Conservation (phyloP, 2,329 filamentous ascomycete species). For the Fusarium floridanum region DNA sequence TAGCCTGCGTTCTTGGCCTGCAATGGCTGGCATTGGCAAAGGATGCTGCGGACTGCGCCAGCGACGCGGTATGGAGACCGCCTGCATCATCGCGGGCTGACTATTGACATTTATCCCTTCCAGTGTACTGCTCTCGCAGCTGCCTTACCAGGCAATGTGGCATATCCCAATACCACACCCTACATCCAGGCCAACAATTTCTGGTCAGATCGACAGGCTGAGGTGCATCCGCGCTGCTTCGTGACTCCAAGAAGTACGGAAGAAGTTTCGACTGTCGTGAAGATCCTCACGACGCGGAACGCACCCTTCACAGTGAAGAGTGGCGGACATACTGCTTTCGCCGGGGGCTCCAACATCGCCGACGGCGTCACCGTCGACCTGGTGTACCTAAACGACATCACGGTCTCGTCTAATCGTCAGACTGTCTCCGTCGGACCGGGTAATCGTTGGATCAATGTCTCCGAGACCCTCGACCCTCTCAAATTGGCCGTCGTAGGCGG, state of each 20-base stretch:
- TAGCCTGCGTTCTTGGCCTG: neutral
- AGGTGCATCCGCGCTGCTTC: conserved; percentile 13
- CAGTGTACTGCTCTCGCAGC: neutral
- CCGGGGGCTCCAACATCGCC: conserved; percentile 57
- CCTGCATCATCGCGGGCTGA: neutral
- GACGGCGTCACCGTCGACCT: conserved; percentile 60
- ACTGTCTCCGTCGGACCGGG: conserved; percentile 24
- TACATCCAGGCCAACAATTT: conserved; percentile 13
- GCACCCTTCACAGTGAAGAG: conserved; percentile 61
- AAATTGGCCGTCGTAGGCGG: conserved; percentile 18
- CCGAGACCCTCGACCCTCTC: conserved; percentile 9
- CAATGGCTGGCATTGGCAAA: neutral
- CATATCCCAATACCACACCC: neutral
- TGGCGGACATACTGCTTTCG: conserved; percentile 65
- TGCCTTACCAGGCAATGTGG: neutral
- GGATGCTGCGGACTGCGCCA: neutral
- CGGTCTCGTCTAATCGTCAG: conserved; percentile 7
- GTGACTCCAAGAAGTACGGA: neutral
- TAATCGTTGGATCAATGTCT: conserved; percentile 25
- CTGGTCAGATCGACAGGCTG: conserved; percentile 25
- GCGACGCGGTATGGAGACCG: neutral
- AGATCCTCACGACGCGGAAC: neutral
- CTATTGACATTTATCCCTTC: neutral
- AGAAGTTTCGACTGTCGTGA: conserved; percentile 5
- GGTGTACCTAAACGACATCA: conserved; percentile 49